Evolutionary conservation across 2,329 filamentous ascomycete species (phyloP), one percentile per base, ranked within the genome.

Genomic region (Microsporum canis): DNA sequence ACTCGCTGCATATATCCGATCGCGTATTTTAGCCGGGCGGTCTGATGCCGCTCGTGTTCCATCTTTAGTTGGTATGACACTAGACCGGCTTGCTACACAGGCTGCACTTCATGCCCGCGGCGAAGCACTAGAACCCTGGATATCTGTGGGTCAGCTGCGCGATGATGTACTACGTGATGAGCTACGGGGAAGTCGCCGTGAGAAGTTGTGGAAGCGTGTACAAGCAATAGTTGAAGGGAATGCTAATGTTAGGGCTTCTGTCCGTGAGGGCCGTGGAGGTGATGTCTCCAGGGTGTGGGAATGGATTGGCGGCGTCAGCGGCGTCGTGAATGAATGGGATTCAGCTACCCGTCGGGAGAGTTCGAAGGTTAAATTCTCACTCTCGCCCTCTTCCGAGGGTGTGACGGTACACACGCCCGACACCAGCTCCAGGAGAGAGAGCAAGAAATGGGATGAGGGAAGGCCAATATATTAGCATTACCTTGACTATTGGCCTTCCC

Each of bases 101-200:
- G 94, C 92, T 63, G 86, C 89, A 64, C 76, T 92, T n/a, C 87
- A 91, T 64, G 85, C 80, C 23, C 78, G 81, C 58, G 83, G 85
- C 51, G 81, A 72, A 63, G 86, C 80, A 58, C 82, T 84, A 17
- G 91, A 96, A 64, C 80, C 86, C 0, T 95, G 88, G 76, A 83
- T 99, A 64, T 89, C 90, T 69, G 83, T 96, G 67, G 89, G 89
- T 0, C 94, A 97, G 71, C 78, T 99, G 60, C 82, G 94, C 63
- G 94, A 99, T 70, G 92, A 97, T 70, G 87, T 99, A 2, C 79
- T 99, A 43, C 82, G 92, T 23, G 84, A 87, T 33, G 86, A 95
- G 63, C 89, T 96, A 72, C 87, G 83, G 2, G 80, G 91, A 23
- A 80, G 81, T 6, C 84, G 91, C 67, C 82, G 94, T 41, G 88